Base-by-base conservation (phyloP, 345 rosid genomes). In the Melastoma malabathricum region DNA sequence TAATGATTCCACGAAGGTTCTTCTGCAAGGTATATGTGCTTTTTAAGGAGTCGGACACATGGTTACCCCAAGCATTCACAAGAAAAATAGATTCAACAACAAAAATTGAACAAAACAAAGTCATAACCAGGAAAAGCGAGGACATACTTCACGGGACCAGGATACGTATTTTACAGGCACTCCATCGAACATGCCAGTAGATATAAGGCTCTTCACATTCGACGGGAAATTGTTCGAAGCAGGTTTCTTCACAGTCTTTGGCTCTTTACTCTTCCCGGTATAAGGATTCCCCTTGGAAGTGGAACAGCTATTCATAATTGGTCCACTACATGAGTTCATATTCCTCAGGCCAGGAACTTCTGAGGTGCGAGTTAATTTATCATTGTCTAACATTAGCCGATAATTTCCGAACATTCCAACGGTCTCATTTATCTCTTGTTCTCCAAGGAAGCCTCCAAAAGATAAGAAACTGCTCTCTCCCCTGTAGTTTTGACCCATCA, bases 121-220 rank as follows among this genome's bases (percentile, higher is more conserved):
- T 38, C 46, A 56, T 15, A 5, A 43, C 17, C 17, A 29, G 25
- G 15, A 16, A 18, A 15, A 23, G 13, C 15, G 46, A 18, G 7
- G 44, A 51, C 52, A 57, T 62, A 82, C 90, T 76, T 82, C 90
- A 20, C 75, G 65, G 15, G 86, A 74, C 83, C 81, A 77, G 34
- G 90, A 75, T 54, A 75, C 77, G 48, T 79, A 79, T 73, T 82
- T 75, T 54, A 82, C 90, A 54, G 63, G 67, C 46, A 75, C 73
- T 47, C 80, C 90, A 52, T 82, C 90, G 46, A 79, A 67, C 71
- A 82, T 77, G 31, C 90, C 90, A 57, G 86, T 82, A 50, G 86
- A 79, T 45, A 77, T 65, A 64, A 79, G 56, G 58, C 83, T 79
- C 65, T 79, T 79, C 44, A 82, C 86, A 61, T 79, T 79, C 58